Base-by-base conservation (phyloP, 106 monocot genomes). In the Posidonia australis region DNA sequence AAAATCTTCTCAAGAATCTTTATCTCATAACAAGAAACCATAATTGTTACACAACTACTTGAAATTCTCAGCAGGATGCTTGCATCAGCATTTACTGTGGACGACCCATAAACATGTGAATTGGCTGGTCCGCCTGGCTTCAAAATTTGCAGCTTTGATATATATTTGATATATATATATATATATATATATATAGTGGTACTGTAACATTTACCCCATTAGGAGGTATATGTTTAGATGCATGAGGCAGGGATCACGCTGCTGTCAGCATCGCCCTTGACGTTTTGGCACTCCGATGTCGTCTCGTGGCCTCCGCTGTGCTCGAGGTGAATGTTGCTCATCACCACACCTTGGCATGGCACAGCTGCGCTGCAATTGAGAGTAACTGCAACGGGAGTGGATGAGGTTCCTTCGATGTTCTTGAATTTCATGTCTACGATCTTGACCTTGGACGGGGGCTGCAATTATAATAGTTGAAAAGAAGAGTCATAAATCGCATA, bases 321-420 rank as follows among this genome's bases (percentile, higher is more conserved):
- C 60, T 28, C 25, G 11, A 77, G 54, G 18, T 71, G 13, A 31
- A 77, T 66, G 58, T 66, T 20, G 9, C 18, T 48, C 3, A 77
- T 48, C 41, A 65, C 71, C 18, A 77, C 71, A 6, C 62, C 52
- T 27, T 54, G 18, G 60, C 77, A 77, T 48, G 77, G 77, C 17
- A 47, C 58, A 12, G 29, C 66, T 28, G 58, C n/a, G 53, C 77
- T 77, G 60, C 77, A 77, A 36, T 16, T 23, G 9, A 77, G 58
- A 9, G 52, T 77, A 7, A 77, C 29, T n/a, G 77, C 77, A 1
- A 60, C 28, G 13, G 48, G 44, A 1, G 70, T 65, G 5, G 42
- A 29, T 13, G 71, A 71, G 7, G 61, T 61, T 20, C 72, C 72
- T 26, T 29, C 45, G 26, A 73, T 66, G 45, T 73, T 65, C 29